Evolutionary conservation across 108 stramenopile genomes (phyloP), one percentile per base, ranked within the genome.

Genomic region (Skeletonema costatum): DNA sequence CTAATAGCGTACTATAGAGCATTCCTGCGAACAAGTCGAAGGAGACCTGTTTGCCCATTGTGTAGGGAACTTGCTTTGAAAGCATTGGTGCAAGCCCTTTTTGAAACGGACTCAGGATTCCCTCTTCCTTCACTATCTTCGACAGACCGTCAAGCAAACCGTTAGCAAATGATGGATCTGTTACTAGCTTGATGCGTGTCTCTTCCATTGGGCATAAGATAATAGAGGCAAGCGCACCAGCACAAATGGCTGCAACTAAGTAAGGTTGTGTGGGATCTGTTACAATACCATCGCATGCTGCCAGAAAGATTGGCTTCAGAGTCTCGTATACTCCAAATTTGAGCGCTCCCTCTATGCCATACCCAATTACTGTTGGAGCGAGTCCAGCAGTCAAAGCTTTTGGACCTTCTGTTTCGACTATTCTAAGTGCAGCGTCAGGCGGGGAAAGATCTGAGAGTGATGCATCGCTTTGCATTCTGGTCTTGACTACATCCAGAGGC

Each of bases 11-110:
- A 3, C 62, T 21, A 53, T 88, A 86, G 19, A 86, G 41, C 61
- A 82, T 35, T 0, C 68, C 74, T 1, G 85, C 78, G 38, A 81
- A 71, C 5, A 87, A 11, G 64, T 96, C 95, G 78, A 96, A 96
- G 1, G 91, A 87, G 4, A 93, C 93, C 74, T 96, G 94, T 64
- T 97, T 96, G 29, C 93, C 92, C 53, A 93, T 85, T 25, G 97
- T 97, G 78, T 97, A 97, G 2, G 97, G 97, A 2, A 96, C 87
- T 83, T 97, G 97, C 73, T 97, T 97, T 42, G 77, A 76, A 30
- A 96, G 71, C 87, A 96, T 93, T 30, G 91, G 88, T 19, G 78
- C 41, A 21, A 79, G 36, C 4, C 83, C 83, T 41, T 66, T 80
- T 29, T 51, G 33, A 62, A 82, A 84, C 1, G 73, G 74, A 12